Evolutionary conservation across 2,329 filamentous ascomycete species (phyloP).

Genomic region (Trichoderma endophyticum): DNA sequence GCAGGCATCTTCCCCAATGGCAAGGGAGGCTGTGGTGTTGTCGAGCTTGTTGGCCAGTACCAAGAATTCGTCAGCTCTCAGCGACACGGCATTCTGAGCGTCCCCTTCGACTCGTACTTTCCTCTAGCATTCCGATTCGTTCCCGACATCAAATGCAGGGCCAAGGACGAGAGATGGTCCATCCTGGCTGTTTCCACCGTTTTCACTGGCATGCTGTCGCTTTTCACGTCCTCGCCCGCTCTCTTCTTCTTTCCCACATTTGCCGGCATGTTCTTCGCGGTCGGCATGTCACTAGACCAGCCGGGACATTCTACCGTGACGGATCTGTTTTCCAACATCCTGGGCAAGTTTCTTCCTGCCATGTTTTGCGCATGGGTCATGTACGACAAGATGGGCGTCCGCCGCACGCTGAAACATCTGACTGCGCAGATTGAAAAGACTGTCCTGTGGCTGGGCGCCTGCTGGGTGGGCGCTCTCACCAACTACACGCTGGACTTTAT

Average conservation of each 20-base stretch:
- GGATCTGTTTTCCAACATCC: constrained; percentile 69
- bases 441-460: constrained; percentile 81
- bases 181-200: constrained; percentile 76
- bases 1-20: constrained; percentile 70
- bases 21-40: constrained; percentile 77
- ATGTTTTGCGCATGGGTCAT: constrained; percentile 85
- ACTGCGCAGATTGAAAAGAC: constrained; percentile 87
- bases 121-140: constrained; percentile 82
- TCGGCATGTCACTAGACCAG: constrained; percentile 85
- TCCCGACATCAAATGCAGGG: constrained; percentile 60
- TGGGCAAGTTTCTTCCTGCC: constrained; percentile 82
- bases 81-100: constrained; percentile 71
- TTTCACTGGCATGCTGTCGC: constrained; percentile 72
- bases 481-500: constrained; percentile 96
- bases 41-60: constrained; percentile 68
- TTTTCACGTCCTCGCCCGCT: constrained; percentile 75
- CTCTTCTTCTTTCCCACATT: constrained; percentile 86
- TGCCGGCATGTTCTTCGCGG: constrained; percentile 80
- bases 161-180: constrained; percentile 78
- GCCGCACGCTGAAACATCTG: constrained; percentile 66
- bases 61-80: constrained; percentile 61
- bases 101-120: constrained; percentile 83
- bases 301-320: constrained; percentile 66
- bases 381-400: constrained; percentile 76
- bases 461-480: constrained; percentile 86